Evolutionary conservation across 2,329 filamentous ascomycete genomes (phyloP), one percentile per base, ranked within the genome.

Genomic region (Trichoderma sp.): DNA sequence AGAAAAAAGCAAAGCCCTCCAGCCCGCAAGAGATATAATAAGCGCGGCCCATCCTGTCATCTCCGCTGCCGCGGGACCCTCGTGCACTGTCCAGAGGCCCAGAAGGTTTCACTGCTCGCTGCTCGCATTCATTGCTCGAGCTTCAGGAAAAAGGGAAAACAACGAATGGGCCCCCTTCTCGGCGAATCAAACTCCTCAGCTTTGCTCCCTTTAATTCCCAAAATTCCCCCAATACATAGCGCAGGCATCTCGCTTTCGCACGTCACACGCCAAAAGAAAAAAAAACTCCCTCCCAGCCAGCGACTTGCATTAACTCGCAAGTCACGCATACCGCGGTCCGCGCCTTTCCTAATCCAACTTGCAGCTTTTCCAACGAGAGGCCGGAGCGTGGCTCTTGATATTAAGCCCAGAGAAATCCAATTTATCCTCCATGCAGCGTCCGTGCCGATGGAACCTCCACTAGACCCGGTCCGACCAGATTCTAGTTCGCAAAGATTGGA

Each of bases 311-410:
- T 62, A 33, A 56, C 21, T 24, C 50, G 14, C 59, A 62, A 62
- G 59, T n/a, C 59, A 62, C 59, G 59, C 27, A 62, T 60, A 41
- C 41, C 53, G 56, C 56, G 11, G 64, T 66, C 27, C 60, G 29
- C 71, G 41, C 71, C 21, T 73, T 66, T 64, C 71, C 71, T 56
- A 50, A 29, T 73, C 65, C 12, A 56, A 62, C 24, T 8, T 16
- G 0, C 27, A 18, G 50, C 24, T 60, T 65, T 65, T 75, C 73
- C 73, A 75, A 75, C 73, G 56, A 53, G 56, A 41, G 56, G 12
- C 56, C 62, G 33, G 50, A 75, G 73, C 73, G 73, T 75, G 73
- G 68, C 73, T 72, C 69, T 45, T 53, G 38, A 72, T 72, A 72
- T 72, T 45, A 35, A 53, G 27, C 59, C 56, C 35, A 63, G 59